These are phyloP conservation scores for Sporisorium iseilematis-ciliati DNA, from an alignment of 1,284 basidiomycete genomes.

Conservation along the genomic window DNA sequence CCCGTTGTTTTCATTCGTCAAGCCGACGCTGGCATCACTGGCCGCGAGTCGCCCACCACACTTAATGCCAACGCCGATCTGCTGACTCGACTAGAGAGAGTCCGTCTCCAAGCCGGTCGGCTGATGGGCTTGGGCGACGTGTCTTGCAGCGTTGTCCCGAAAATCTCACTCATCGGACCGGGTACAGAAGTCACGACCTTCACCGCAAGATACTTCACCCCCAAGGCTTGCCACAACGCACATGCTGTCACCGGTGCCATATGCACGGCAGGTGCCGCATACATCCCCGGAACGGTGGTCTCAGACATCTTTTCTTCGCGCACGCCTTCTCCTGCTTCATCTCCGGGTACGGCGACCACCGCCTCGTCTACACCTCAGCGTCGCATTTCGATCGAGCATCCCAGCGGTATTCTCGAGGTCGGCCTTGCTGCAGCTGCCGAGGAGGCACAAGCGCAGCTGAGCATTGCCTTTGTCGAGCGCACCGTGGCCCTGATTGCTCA, in stretches of 20 bases:
- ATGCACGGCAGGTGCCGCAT: not conserved
- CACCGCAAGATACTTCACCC: slow-evolving; percentile 5
- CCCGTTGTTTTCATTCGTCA: slow-evolving; percentile 9
- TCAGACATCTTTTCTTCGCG: not conserved
- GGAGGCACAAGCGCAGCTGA: not conserved
- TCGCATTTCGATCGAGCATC: slow-evolving; percentile 11
- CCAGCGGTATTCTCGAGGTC: slow-evolving; percentile 1
- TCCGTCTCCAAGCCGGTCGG: not conserved
- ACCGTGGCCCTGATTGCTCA: slow-evolving; percentile 1
- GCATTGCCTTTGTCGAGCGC: not conserved
- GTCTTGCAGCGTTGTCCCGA: not conserved
- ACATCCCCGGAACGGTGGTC: not conserved
- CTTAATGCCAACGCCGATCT: not conserved
- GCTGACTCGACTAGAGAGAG: not conserved
- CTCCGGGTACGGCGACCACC: not conserved
- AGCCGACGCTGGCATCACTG: not conserved
- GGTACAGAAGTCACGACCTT: not conserved
- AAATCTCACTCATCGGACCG: not conserved
- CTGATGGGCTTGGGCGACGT: slow-evolving; percentile 4
- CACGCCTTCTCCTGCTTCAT: too few relatives aligned
- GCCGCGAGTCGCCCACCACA: not conserved
- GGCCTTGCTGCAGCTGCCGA: not conserved
- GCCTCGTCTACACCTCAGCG: not conserved
- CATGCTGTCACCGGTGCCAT: slow-evolving; percentile 8
- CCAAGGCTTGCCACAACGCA: slow-evolving; percentile 3